phyloP scores from a whole-genome alignment of 176 grass and related monocot genomes.

The Pontederia crassipes region DNA sequence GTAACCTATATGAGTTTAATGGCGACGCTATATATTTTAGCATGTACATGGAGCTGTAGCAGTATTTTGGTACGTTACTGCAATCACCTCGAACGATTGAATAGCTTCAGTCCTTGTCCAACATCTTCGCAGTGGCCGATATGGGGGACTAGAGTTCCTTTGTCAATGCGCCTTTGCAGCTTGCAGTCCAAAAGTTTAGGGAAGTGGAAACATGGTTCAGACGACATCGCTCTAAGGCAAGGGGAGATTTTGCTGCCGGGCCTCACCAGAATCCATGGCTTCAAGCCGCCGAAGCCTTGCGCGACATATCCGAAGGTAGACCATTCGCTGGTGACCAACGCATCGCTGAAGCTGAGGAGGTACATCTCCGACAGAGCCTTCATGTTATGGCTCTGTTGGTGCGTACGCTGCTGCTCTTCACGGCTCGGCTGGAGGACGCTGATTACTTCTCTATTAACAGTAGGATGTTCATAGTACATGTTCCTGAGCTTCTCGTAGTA shows the following conservation, averaged over 20 bases:
- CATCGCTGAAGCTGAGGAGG: neutral
- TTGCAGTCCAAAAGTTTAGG: constrained; percentile 55
- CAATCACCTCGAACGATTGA: constrained; percentile 17
- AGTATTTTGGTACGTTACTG: neutral
- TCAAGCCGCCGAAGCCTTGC: neutral
- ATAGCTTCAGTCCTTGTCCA: constrained; percentile 53
- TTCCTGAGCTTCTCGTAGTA: constrained; percentile 10
- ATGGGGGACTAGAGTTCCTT: constrained; percentile 40
- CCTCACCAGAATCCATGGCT: constrained; percentile 2
- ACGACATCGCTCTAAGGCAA: constrained; percentile 48
- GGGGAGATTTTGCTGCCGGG: constrained; percentile 6
- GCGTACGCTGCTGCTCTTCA: constrained; percentile 3
- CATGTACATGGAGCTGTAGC: too few relatives aligned
- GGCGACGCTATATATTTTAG: too few relatives aligned
- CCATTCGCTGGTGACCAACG: neutral
- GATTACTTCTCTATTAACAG: neutral
- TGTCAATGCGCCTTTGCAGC: constrained; percentile 45
- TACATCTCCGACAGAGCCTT: constrained; percentile 10
- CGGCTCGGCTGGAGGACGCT: constrained; percentile 5
- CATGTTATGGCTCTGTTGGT: constrained; percentile 6
- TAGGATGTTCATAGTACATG: constrained; percentile 10
- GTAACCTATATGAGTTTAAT: too few relatives aligned
- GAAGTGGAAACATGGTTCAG: constrained; percentile 90
- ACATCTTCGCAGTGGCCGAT: constrained; percentile 86
- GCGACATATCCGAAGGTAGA: constrained; percentile 9